Conservation (phyloP, 768 basidiomycete genomes). For the Ramaria sp. region DNA sequence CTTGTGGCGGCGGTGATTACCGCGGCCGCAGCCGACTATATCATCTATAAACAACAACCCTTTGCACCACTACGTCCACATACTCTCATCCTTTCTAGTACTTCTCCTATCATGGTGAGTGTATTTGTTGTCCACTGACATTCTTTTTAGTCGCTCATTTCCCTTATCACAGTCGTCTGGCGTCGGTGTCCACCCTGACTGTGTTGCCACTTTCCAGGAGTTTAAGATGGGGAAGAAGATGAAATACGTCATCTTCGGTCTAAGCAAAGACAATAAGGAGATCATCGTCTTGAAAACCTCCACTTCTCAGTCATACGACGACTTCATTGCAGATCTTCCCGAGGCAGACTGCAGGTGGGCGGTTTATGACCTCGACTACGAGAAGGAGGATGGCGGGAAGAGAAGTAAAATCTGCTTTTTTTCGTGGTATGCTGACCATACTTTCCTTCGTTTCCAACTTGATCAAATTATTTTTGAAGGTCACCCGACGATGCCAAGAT, state of each 20-base stretch:
- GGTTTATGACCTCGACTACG: conserved; percentile 86
- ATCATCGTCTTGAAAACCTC: conserved; percentile 70
- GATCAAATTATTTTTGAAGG: conserved; percentile 37
- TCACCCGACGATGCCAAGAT: conserved; percentile 75
- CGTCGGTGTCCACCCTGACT: conserved; percentile 45
- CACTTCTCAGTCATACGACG: conserved; percentile 41
- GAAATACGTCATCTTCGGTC: conserved; percentile 76
- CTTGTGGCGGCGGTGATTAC: neutral
- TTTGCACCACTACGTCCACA: neutral
- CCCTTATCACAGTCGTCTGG: conserved; percentile 44
- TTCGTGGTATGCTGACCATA: conserved; percentile 59
- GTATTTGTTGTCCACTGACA: neutral
- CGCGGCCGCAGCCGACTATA: neutral
- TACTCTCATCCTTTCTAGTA: neutral
- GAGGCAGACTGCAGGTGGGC: conserved; percentile 73
- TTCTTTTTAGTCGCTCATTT: neutral
- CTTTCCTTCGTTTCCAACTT: neutral
- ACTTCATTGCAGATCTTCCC: conserved; percentile 66
- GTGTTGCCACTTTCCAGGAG: conserved; percentile 47
- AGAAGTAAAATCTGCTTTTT: conserved; percentile 81
- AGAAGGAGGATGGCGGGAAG: conserved; percentile 58
- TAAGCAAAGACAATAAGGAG: conserved; percentile 52
- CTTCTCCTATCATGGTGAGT: neutral
- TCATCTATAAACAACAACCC: neutral
- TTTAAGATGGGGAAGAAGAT: conserved; percentile 67